These are phyloP conservation scores for Zoysia pacifica DNA, from an alignment of 176 grass and related monocot species.

Conservation along the genomic window DNA sequence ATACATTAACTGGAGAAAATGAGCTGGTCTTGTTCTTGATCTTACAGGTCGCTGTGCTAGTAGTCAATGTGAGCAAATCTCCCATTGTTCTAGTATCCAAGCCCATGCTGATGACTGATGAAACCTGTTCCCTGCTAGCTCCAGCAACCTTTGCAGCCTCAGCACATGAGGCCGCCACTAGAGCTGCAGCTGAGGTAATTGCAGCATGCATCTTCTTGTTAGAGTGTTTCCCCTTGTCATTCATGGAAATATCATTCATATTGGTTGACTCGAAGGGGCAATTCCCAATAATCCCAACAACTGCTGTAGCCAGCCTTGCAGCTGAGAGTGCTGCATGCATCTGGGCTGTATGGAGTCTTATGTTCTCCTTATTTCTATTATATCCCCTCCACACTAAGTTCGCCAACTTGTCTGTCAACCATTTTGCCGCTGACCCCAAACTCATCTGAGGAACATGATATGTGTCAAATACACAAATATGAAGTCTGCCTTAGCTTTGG, in stretches of 20 bases:
- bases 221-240: neutral
- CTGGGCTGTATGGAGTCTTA: conserved; percentile 46
- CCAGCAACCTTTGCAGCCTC: conserved; percentile 57
- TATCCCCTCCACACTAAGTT: conserved; percentile 33
- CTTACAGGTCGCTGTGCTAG: conserved; percentile 64
- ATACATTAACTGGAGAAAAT: neutral
- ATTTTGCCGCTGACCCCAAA: conserved; percentile 10
- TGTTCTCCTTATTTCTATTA: conserved; percentile 43
- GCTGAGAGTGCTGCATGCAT: conserved; percentile 62
- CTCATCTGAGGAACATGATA: conserved; percentile 21
- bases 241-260: conserved; percentile 21
- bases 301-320: conserved; percentile 51
- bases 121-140: conserved; percentile 51
- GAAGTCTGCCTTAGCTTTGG: neutral
- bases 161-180: conserved; percentile 54
- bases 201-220: conserved; percentile 46
- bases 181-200: conserved; percentile 45
- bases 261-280: conserved; percentile 28
- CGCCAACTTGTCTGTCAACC: conserved; percentile 28
- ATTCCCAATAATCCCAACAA: conserved; percentile 48
- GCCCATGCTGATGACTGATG: conserved; percentile 51
- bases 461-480: conserved; percentile 22
- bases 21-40: conserved; percentile 15
- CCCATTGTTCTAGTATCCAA: conserved; percentile 27
- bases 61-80: conserved; percentile 57